These are phyloP conservation scores for Cornus kousa DNA, from an alignment of 148 eudicot genomes.

Conservation along the genomic window DNA sequence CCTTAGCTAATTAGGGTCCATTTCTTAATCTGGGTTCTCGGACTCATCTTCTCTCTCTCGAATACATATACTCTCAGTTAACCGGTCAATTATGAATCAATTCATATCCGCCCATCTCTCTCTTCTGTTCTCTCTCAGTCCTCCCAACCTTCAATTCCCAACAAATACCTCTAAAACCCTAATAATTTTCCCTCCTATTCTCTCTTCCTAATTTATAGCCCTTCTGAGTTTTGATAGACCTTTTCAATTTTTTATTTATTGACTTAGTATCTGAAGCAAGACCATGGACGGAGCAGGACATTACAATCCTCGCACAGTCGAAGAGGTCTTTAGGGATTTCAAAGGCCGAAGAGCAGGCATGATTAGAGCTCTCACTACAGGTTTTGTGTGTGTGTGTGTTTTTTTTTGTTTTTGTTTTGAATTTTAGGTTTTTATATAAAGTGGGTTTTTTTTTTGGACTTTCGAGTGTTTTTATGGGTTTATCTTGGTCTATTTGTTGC, in stretches of 20 bases:
- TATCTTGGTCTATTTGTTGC: conserved; percentile 6
- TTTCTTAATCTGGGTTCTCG: too few relatives aligned
- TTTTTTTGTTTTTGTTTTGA: background rate
- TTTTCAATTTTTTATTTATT: too few relatives aligned
- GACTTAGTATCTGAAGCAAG: background rate
- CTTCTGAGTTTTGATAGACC: background rate
- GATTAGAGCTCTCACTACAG: conserved; percentile 26
- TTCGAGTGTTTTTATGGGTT: background rate
- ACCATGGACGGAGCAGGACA: conserved; percentile 11
- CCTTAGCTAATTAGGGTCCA: too few relatives aligned
- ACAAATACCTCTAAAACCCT: background rate
- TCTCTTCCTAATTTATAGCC: background rate
- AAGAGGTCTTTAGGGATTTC: conserved; percentile 28
- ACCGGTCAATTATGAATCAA: conserved; percentile 2
- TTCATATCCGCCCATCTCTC: conserved; percentile 32
- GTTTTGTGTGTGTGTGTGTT: background rate
- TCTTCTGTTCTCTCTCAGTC: conserved; percentile 1
- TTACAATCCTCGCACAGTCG: conserved; percentile 22
- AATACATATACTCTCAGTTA: too few relatives aligned
- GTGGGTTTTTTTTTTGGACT: background rate
- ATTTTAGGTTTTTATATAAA: background rate
- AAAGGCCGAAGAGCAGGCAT: conserved; percentile 26
- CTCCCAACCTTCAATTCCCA: background rate
- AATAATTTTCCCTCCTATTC: background rate
- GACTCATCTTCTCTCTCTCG: too few relatives aligned